Evolutionary conservation across 2,329 filamentous ascomycete species (phyloP), one percentile per base, ranked within the genome.

Genomic region (Xylariales sp.): DNA sequence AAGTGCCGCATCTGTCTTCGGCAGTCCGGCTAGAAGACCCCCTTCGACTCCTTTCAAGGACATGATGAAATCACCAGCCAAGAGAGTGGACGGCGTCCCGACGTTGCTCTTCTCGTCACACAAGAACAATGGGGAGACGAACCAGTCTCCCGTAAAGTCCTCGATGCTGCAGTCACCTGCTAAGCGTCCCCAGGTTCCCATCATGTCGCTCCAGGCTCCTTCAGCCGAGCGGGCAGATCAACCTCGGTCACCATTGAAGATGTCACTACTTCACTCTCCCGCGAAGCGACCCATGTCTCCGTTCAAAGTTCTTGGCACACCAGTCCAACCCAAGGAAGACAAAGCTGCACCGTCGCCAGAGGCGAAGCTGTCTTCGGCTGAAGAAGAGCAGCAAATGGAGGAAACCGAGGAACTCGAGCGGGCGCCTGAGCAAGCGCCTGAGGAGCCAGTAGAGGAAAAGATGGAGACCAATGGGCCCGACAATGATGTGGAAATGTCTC

Each of bases 11-110:
- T 58, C 66, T 1, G 59, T 68, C 10, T 58, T 81, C 31, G 64
- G 59, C 15, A 82, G 76, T 32, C 78, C 80, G 3, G 73, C 77
- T n/a, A 72, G 75, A 42, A 68, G 77, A 20, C 66, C 68, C 7
- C 69, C 74, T 2, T 52, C 68, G 4, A 74, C 76, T 1, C 71
- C 78, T 0, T 67, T 63, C 49, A 80, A 74, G 51, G 77, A 79
- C 18, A 60, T 69, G 0, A 62, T 81, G 55, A 76, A 69, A 46
- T 76, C 74, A 2, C 77, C 78, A 0, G 73, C 78, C 1, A 78
- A 76, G 53, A 65, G 68, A 25, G 55, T 66, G 32, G 88, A 76
- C 1, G 59, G 58, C 1, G 32, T 61, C 43, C 46, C 55, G 20
- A 43, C 58, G 22, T 45, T 60, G 51, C 35, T 54, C 46, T 46